These are phyloP conservation scores for Penicillium daleae DNA, from an alignment of 495 filamentous ascomycete species.

Conservation along the genomic window DNA sequence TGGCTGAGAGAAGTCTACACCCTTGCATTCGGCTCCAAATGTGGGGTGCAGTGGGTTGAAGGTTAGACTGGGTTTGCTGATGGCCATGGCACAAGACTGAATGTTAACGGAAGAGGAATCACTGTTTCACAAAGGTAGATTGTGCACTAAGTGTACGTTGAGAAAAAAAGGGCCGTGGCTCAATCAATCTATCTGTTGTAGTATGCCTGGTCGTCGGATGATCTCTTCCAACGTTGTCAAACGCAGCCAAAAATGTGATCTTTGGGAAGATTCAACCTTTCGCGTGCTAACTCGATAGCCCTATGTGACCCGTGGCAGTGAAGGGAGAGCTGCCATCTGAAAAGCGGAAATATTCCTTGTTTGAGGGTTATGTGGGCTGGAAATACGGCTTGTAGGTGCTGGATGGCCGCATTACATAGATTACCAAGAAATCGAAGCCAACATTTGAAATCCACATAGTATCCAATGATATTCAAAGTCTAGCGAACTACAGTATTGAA, in stretches of 20 bases:
- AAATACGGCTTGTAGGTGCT: not conserved
- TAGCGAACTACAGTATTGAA: not conserved
- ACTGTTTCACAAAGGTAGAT: not conserved
- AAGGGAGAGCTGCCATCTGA: not conserved
- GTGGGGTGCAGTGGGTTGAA: not conserved
- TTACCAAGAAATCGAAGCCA: not conserved
- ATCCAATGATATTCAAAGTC: not conserved
- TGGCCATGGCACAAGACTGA: not conserved
- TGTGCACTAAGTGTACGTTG: not conserved
- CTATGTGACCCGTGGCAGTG: not conserved
- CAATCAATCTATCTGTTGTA: not conserved
- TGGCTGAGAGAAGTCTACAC: not conserved
- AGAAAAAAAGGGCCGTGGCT: not conserved
- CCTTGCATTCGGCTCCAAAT: not conserved
- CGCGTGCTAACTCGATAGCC: not conserved
- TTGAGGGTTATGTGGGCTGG: not conserved
- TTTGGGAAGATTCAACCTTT: not conserved
- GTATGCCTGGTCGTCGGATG: not conserved
- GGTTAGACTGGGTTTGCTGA: not conserved
- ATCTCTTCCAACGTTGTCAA: too few relatives aligned
- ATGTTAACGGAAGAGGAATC: not conserved
- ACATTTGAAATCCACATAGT: not conserved
- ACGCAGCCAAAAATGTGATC: not conserved
- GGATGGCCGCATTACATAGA: not conserved
- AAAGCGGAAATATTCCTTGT: not conserved